These are phyloP conservation scores for Fusarium sp. DNA, from an alignment of 2,329 filamentous ascomycete species.

Conservation along the genomic window DNA sequence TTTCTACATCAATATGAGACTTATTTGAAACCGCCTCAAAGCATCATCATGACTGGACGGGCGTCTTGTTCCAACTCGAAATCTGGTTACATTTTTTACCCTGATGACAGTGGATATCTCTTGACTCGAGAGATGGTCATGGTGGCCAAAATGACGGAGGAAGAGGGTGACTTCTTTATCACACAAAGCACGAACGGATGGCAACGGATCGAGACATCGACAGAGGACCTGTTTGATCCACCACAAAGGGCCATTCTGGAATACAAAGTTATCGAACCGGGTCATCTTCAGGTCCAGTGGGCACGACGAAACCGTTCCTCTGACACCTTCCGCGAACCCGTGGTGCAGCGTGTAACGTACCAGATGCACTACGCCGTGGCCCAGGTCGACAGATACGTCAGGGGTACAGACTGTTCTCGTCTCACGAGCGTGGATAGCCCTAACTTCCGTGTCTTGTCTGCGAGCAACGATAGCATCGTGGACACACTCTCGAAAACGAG, in stretches of 20 bases:
- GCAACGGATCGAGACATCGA: not conserved
- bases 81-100: not conserved
- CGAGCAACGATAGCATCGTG: not conserved
- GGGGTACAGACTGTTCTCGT: not conserved
- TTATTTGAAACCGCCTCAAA: not conserved
- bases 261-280: not conserved
- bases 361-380: conserved; percentile 6
- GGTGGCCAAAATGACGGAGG: not conserved
- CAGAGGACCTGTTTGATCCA: not conserved
- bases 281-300: not conserved
- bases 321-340: not conserved
- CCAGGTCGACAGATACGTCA: not conserved
- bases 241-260: not conserved
- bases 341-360: conserved; percentile 3
- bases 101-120: not conserved
- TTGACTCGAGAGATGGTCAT: not conserved
- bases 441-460: not conserved
- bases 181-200: not conserved
- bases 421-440: not conserved
- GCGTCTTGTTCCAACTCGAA: not conserved
- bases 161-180: not conserved
- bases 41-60: not conserved
- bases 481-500: not conserved
- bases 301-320: not conserved
- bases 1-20: not conserved